Conservation (phyloP, 1,284 basidiomycete species). For the Taiwanofungus camphoratus region DNA sequence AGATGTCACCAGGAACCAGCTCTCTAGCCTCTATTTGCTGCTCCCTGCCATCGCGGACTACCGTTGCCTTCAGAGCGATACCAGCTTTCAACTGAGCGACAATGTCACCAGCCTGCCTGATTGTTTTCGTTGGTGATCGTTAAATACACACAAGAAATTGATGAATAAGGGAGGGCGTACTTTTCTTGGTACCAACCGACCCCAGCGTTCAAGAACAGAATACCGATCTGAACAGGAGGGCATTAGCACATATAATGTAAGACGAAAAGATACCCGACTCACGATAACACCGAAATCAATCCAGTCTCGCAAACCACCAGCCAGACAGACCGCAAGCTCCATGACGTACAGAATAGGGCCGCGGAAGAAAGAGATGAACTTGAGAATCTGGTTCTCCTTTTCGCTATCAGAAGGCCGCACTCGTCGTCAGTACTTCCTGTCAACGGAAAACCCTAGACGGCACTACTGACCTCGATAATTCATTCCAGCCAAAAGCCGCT, state of each 20-base stretch:
- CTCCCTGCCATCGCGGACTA: slow-evolving; percentile 9
- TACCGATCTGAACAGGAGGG: slow-evolving; percentile 4
- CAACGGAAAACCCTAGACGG: not conserved
- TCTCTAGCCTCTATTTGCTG: slow-evolving; percentile 10
- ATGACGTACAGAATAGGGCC: slow-evolving; percentile 12
- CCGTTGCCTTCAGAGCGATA: slow-evolving; percentile 6
- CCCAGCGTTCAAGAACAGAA: slow-evolving; percentile 9
- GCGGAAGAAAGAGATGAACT: slow-evolving; percentile 11
- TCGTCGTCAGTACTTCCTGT: not conserved
- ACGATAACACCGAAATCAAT: slow-evolving; percentile 12
- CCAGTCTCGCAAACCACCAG: slow-evolving; percentile 9
- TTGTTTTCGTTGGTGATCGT: not conserved
- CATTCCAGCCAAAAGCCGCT: slow-evolving; percentile 5
- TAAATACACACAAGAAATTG: too few relatives aligned
- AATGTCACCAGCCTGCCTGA: slow-evolving; percentile 10
- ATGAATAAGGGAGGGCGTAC: not conserved
- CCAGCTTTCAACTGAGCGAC: slow-evolving; percentile 10
- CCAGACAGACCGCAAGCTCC: slow-evolving; percentile 7
- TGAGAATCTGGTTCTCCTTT: slow-evolving; percentile 10
- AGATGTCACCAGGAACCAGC: slow-evolving; percentile 6
- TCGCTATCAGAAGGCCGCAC: not conserved
- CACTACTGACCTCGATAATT: slow-evolving; percentile 8
- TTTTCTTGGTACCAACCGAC: slow-evolving; percentile 12
- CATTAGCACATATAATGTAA: not conserved
- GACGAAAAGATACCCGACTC: not conserved